Percentiles rank a stretch among this genome's conserved stretches.
phyloP scores from a whole-genome alignment of 2,329 filamentous ascomycete species.

The Fonsecaea nubica region DNA sequence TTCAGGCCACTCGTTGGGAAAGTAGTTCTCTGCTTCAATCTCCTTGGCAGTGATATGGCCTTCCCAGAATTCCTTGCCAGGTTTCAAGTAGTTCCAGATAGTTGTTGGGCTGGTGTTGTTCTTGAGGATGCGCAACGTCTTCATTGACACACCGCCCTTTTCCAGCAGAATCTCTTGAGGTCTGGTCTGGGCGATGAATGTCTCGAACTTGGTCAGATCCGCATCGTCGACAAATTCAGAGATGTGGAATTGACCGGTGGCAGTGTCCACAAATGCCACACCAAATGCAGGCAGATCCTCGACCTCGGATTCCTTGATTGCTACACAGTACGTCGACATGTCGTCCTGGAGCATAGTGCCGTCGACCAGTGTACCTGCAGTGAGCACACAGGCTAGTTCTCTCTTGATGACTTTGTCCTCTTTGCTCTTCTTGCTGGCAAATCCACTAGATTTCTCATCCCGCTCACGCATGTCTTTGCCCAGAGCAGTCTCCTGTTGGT shows the following conservation, averaged over 20 bases:
- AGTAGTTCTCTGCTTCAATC: constrained; percentile 80
- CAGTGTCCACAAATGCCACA: constrained; percentile 91
- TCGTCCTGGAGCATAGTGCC: constrained; percentile 97
- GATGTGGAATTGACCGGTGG: constrained; percentile 93
- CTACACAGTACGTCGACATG: constrained; percentile 94
- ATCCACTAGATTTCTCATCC: constrained; percentile 58
- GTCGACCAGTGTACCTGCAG: constrained; percentile 90
- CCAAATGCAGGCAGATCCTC: constrained; percentile 83
- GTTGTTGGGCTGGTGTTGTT: constrained; percentile 93
- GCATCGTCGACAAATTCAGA: constrained; percentile 89
- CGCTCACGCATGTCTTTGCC: constrained; percentile 99
- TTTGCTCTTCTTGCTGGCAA: constrained; percentile 61
- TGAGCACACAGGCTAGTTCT: constrained; percentile 89
- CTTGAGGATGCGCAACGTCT: constrained; percentile 89
- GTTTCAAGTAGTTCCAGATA: constrained; percentile 92
- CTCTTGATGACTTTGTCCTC: constrained; percentile 92
- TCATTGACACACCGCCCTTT: constrained; percentile 84
- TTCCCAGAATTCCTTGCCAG: constrained; percentile 87
- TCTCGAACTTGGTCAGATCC: constrained; percentile 96
- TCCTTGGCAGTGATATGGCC: constrained; percentile 82
- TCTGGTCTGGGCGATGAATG: constrained; percentile 87
- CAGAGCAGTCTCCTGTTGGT: constrained; percentile 94
- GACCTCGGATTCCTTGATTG: constrained; percentile 80
- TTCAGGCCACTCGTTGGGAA: constrained; percentile 79
- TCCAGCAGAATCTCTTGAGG: constrained; percentile 90